Base-by-base conservation (phyloP, 441 rosid species). In the Cnidoscolus chayamansa region DNA sequence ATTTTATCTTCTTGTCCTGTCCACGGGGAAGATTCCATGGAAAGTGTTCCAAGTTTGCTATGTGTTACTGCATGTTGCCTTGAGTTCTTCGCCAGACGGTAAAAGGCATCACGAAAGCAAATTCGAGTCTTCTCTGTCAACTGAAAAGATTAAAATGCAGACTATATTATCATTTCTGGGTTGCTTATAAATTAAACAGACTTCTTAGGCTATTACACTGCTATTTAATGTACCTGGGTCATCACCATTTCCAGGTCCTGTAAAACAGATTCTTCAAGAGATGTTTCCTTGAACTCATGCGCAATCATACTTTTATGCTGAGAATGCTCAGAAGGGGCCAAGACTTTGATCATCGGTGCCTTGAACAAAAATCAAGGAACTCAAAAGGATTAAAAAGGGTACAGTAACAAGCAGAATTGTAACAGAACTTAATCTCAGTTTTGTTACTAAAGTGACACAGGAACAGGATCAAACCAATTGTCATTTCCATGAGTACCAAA, bases 31-130 rank as follows among this genome's bases (percentile, higher is more conserved):
- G 57, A 49, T 70, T 49, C 83, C 48, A 43, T 16, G 9, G 35
- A 9, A 51, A 72, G 31, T 25, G 70, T 60, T 56, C 53, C 77
- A 13, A 50, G 61, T 32, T 74, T 72, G 66, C 59, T 51, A 4
- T 37, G 59, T 19, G 49, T 15, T 40, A 31, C 57, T 5, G n/a
- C 40, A 57, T 77, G 79, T 59, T 82, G 81, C 65, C 71, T 76
- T 10, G 98, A 82, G 79, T 80, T 84, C 80, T 84, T 83, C 43
- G 98, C 96, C 60, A 94, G 89, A 57, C 97, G 98, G 81, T 94
- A 90, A 75, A 94, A 80, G 16, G 94, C 87, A 80, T 94, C 97
- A 30, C 93, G 92, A 72, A 95, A 84, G 81, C 97, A 89, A 51
- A 88, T 83, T 25, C 98, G 83, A 13, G 89, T 84, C 77, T 81